A percentile compares a stretch with the other conserved stretches of the same genome.
Conservation (phyloP, 345 rosid species). For the Gossypium australe region DNA sequence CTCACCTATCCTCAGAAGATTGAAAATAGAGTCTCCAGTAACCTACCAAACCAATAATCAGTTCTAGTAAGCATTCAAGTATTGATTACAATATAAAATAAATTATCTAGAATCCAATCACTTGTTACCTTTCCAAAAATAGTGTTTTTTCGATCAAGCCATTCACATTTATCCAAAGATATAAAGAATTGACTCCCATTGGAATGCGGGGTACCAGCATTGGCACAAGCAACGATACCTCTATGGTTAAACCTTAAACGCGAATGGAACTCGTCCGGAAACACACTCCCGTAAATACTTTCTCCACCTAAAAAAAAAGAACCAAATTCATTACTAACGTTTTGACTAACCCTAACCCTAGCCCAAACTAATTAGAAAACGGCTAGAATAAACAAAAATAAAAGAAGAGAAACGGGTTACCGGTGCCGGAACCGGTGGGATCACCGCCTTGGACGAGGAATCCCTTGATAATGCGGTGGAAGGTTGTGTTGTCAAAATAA, state of each 20-base stretch:
- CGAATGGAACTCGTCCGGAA: constrained; percentile 82
- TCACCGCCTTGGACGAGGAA: constrained; percentile 89
- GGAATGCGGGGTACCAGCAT: constrained; percentile 71
- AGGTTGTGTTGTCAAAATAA: constrained; percentile 76
- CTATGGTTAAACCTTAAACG: constrained; percentile 87
- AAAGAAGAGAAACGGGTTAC: constrained; percentile 24
- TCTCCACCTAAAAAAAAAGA: constrained; percentile 58
- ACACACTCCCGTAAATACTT: constrained; percentile 67
- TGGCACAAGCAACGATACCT: constrained; percentile 88
- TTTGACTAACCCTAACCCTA: not conserved
- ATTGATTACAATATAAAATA: not conserved
- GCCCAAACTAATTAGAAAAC: not conserved
- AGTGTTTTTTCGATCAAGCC: constrained; percentile 81
- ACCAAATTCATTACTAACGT: not conserved
- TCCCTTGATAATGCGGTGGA: constrained; percentile 87
- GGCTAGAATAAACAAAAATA: not conserved
- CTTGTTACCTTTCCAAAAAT: constrained; percentile 77
- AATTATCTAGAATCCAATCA: not conserved
- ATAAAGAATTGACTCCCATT: constrained; percentile 96
- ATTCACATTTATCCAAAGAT: constrained; percentile 83
- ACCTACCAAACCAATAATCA: constrained; percentile 35
- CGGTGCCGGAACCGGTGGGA: constrained; percentile 85
- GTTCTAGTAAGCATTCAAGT: constrained; percentile 9
- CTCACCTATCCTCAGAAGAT: constrained; percentile 70
- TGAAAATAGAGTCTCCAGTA: constrained; percentile 80